Conservation (phyloP, 2,329 filamentous ascomycete genomes). For the Trichoderma gracile region DNA sequence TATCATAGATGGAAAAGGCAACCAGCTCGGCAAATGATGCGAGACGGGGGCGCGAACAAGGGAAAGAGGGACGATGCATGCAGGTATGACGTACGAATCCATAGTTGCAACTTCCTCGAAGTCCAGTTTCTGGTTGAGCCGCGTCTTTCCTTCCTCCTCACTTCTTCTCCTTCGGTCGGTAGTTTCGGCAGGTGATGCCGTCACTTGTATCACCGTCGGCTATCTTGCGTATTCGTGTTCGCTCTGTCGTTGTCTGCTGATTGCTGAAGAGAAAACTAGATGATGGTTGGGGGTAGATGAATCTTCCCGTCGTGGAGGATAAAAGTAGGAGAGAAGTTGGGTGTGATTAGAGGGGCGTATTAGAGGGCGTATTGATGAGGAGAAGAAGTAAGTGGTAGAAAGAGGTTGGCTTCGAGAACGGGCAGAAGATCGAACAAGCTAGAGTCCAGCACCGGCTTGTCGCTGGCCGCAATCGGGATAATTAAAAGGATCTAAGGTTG, state of each 20-base stretch:
- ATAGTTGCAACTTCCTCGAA: constrained; percentile 28
- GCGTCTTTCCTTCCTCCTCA: constrained; percentile 7
- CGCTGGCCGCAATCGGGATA: constrained; percentile 21
- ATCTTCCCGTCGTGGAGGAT: background rate
- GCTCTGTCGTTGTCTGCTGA: constrained; percentile 9
- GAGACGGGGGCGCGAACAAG: background rate
- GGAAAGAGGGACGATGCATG: constrained; percentile 21
- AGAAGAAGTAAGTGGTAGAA: background rate
- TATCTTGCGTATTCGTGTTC: constrained; percentile 8
- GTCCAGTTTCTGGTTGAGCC: constrained; percentile 9
- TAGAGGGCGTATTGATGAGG: background rate
- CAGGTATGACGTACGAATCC: constrained; percentile 37
- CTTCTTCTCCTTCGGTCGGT: background rate
- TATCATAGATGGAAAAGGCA: background rate
- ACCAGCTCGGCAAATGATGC: constrained; percentile 9
- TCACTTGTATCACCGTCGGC: background rate
- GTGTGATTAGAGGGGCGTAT: background rate
- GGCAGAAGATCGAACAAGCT: constrained; percentile 13
- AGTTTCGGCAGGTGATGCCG: constrained; percentile 8
- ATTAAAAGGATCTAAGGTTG: constrained; percentile 16
- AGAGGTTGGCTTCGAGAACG: background rate
- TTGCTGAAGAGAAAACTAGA: background rate
- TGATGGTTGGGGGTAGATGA: background rate
- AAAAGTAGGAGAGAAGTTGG: background rate
- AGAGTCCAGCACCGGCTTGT: constrained; percentile 25